Percentiles rank a stretch among this genome's conserved stretches.
Conservation (phyloP, 2,329 filamentous ascomycete species). For the Alternaria triticina region DNA sequence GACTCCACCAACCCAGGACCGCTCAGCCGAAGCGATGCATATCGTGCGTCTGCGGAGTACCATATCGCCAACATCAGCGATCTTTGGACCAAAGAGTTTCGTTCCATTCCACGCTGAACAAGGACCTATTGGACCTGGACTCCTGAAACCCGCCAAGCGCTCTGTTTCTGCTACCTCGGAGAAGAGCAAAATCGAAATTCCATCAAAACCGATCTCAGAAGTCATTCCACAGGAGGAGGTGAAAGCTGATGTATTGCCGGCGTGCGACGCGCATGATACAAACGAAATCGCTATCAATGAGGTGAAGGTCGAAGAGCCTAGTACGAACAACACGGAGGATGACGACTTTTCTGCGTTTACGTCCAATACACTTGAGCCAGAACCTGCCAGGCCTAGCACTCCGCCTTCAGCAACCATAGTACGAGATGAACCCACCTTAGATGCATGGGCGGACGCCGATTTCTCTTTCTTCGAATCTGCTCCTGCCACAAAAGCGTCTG, state of each 20-base stretch:
- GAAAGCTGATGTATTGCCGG: neutral
- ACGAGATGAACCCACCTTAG: slow-evolving; percentile 4
- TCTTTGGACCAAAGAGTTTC: slow-evolving; percentile 38
- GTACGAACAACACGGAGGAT: neutral
- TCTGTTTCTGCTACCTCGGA: slow-evolving; percentile 12
- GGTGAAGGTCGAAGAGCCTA: neutral
- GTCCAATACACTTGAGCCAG: neutral
- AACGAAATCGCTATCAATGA: neutral
- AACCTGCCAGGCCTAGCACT: slow-evolving; percentile 8
- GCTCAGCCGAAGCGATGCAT: slow-evolving; percentile 27
- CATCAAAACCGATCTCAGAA: neutral
- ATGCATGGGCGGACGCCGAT: slow-evolving; percentile 24
- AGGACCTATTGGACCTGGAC: slow-evolving; percentile 38
- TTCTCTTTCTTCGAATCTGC: slow-evolving; percentile 43
- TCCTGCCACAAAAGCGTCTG: neutral
- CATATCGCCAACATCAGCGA: slow-evolving; percentile 43
- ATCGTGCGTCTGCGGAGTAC: slow-evolving; percentile 42
- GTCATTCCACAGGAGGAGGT: neutral
- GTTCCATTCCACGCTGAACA: slow-evolving; percentile 32
- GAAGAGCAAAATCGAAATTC: slow-evolving; percentile 5
- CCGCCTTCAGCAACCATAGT: slow-evolving; percentile 1
- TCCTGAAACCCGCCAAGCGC: slow-evolving; percentile 35
- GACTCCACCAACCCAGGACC: slow-evolving; percentile 9
- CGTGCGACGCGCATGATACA: neutral
- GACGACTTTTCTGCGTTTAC: slow-evolving; percentile 9